Evolutionary conservation across 257 asterid genomes (phyloP), one percentile per base, ranked within the genome.

Genomic region (Leptodermis oblonga): DNA sequence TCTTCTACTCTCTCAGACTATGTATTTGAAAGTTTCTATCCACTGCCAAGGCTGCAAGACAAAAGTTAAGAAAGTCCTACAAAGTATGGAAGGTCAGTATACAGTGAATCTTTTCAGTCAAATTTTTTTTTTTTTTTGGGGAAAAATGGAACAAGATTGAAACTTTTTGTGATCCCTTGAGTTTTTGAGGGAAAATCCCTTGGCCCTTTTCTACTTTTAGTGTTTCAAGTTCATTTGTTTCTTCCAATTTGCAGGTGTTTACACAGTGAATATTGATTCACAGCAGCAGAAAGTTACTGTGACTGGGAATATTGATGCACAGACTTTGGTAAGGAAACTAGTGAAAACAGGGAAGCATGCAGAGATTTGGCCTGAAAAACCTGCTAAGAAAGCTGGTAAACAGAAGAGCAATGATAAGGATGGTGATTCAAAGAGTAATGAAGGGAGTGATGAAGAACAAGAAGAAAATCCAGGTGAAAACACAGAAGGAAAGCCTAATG

Each of bases 21-120:
- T 92, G 95, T 76, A 73, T 77, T 78, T 92, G 56, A 92, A 83
- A 61, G 98, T 92, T 70, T 87, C 96, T 41, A 89, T 92, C 80
- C 98, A 92, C 81, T 92, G 98, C 51, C 87, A 86, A 83, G 98
- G 90, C 73, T 92, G 98, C 85, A 87, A 82, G 65, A 83, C 73
- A 39, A 87, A 92, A 74, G 98, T 89, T 67, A 86, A 92, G 87
- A 92, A 86, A 85, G 82, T 89, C 15, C 81, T 89, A 2, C 94
- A 78, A 65, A 76, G 73, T 83, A 86, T 89, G 46, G 96, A 91
- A 80, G 97, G 97, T 90, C 14, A 52, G 54, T 49, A 15, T 49
- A 77, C 13, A 5, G 13, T 20, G 15, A 43, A 12, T 25, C 15
- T 33, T 11, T 28, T 17, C 6, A 10, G 54, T 13, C 22, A 28